These are phyloP conservation scores for Nicotiana undulata DNA, from an alignment of 257 asterid genomes.

Conservation along the genomic window DNA sequence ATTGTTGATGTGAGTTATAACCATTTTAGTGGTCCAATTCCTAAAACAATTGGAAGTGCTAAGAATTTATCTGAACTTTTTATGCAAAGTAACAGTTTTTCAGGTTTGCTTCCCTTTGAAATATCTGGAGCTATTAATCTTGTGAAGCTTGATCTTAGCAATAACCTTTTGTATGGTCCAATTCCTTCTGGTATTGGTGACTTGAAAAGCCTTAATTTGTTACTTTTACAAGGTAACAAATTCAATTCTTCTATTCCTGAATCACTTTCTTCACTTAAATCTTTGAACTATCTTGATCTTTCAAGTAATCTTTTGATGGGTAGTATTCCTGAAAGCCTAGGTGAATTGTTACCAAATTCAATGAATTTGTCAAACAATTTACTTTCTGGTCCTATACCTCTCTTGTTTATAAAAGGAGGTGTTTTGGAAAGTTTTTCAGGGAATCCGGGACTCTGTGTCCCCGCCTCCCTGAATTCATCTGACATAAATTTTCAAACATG, in stretches of 20 bases:
- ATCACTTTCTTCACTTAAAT: constrained; percentile 46
- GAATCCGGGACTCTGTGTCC: constrained; percentile 64
- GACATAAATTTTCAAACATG: constrained; percentile 33
- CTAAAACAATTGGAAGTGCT: constrained; percentile 41
- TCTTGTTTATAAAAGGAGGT: constrained; percentile 49
- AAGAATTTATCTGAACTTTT: constrained; percentile 70
- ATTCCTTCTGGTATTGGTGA: constrained; percentile 62
- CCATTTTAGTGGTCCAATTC: constrained; percentile 45
- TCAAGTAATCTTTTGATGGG: constrained; percentile 59
- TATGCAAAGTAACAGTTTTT: constrained; percentile 66
- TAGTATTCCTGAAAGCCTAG: constrained; percentile 45
- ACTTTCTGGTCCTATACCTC: constrained; percentile 79
- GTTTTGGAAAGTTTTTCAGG: constrained; percentile 63
- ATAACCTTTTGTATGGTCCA: constrained; percentile 63
- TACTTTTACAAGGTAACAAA: constrained; percentile 56
- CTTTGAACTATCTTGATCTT: constrained; percentile 72
- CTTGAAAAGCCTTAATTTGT: constrained; percentile 50
- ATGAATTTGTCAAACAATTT: constrained; percentile 69
- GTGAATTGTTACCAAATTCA: constrained; percentile 55
- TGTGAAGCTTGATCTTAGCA: constrained; percentile 72
- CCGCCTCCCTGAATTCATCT: constrained; percentile 18
- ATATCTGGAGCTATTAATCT: constrained; percentile 51
- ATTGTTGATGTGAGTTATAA: constrained; percentile 63
- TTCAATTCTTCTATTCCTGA: constrained; percentile 66
- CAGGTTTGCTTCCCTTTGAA: constrained; percentile 64